Conservation (phyloP, 2,329 filamentous ascomycete genomes). For the Paecilomyces sp. region DNA sequence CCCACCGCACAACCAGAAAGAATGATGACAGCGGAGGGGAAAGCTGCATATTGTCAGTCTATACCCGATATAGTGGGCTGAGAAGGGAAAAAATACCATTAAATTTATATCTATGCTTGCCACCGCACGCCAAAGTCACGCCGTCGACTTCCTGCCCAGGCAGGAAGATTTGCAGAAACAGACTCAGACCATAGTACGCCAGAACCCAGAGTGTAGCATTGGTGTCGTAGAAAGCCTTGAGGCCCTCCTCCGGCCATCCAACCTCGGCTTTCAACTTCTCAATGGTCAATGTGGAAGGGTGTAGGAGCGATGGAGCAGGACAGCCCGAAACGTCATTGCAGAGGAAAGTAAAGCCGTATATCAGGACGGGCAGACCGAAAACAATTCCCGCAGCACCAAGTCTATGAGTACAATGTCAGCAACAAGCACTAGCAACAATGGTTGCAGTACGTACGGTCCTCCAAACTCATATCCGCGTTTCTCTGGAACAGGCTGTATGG, state of each 20-base stretch:
- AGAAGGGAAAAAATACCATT: slow-evolving; percentile 48
- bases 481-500: slow-evolving; percentile 29
- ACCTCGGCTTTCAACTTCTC: slow-evolving; percentile 70
- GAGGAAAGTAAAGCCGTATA: slow-evolving; percentile 72
- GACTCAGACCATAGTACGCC: slow-evolving; percentile 70
- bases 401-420: slow-evolving; percentile 38
- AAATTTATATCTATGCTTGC: slow-evolving; percentile 73
- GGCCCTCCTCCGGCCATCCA: slow-evolving; percentile 69
- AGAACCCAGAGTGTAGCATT: slow-evolving; percentile 63
- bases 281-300: slow-evolving; percentile 63
- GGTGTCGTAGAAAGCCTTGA: slow-evolving; percentile 63
- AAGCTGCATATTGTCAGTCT: slow-evolving; percentile 46
- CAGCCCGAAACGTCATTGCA: slow-evolving; percentile 94
- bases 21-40: slow-evolving; percentile 67
- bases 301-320: slow-evolving; percentile 72
- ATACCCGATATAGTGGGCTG: slow-evolving; percentile 5
- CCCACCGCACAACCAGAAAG: slow-evolving; percentile 65
- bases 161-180: slow-evolving; percentile 67
- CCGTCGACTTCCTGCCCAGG: slow-evolving; percentile 69
- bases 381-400: slow-evolving; percentile 70
- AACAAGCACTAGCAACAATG: not conserved
- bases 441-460: slow-evolving; percentile 34
- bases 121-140: slow-evolving; percentile 61
- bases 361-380: slow-evolving; percentile 69
- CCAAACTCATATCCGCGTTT: slow-evolving; percentile 42